Evolutionary conservation across 23 red algal genomes (phyloP), one percentile per base, ranked within the genome.

Genomic region (Gracilariopsis chorda): DNA sequence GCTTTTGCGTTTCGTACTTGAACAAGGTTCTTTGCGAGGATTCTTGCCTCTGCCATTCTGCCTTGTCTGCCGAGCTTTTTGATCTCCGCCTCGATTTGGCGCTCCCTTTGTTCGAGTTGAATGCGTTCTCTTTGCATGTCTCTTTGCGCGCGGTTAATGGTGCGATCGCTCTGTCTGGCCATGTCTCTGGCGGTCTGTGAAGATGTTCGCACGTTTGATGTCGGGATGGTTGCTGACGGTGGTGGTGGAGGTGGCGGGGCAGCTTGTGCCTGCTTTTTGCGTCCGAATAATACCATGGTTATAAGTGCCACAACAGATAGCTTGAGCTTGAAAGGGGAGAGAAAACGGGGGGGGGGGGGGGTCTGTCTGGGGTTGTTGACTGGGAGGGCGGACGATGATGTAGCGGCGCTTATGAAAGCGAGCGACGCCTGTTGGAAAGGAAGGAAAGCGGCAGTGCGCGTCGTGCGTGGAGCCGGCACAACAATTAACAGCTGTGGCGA

Each of bases 1-100:
- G 68, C 48, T 49, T 94, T 83, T 5, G 83, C 56, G 49, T 89
- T 91, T 16, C 93, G 93, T 12, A 82, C 80, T 46, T 91, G 92
- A 4, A 94, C 96, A 0, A 98, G 69, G 77, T 98, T 94, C 88
- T 92, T 95, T 33, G 96, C 96, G 7, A 95, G 58, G n/a, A 95
- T 98, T 48, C 94, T 80, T 27, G 93, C 86, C 4, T 92, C 88
- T 23, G 87, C 77, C 23, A 95, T 82, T 49, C 94, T 82, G 40
- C 90, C 84, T 35, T 93, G 88, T 19, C 87, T 74, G 27, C 93
- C 96, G 6, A 92, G 28, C 39, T 61, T 59, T 29, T 89, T 70
- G 45, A 98, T 98, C 79, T 98, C 78, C 11, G 40, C 83, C 91
- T 93, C 75, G n/a, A 78, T 35, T 55, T 76, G 56, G 34, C 45